Conservation (phyloP, 176 grass and related monocot species). For the Cymbopogon citratus region DNA sequence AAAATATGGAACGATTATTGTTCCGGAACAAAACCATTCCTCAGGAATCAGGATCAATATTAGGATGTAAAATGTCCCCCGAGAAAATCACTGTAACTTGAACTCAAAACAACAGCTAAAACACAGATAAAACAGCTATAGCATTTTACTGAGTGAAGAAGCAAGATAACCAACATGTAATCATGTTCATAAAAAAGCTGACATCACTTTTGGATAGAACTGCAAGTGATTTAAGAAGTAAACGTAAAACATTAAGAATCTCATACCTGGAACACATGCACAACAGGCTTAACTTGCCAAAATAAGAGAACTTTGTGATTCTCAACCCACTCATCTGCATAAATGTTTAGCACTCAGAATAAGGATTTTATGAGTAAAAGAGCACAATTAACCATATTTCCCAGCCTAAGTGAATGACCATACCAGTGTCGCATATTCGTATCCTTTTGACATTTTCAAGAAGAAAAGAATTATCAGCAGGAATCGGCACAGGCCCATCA, state of each 20-base stretch:
- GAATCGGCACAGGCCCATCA: conserved; percentile 76
- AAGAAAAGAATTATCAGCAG: conserved; percentile 70
- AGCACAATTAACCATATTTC: background rate
- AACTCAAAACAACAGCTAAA: no score
- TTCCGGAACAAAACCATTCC: no score
- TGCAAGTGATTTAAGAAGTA: background rate
- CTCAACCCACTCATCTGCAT: no score
- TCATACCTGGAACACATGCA: conserved; percentile 85
- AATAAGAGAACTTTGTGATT: conserved; percentile 75
- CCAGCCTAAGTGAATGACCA: conserved; percentile 11
- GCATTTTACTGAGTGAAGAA: background rate
- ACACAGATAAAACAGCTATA: no score
- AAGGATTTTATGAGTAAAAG: background rate
- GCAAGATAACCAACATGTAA: background rate
- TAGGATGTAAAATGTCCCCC: no score
- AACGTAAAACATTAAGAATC: background rate
- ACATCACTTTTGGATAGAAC: background rate
- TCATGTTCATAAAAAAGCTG: background rate
- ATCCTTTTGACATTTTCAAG: conserved; percentile 77
- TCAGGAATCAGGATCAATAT: no score
- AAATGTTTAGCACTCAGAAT: conserved; percentile 25
- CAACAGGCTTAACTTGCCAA: conserved; percentile 87
- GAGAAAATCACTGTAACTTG: no score
- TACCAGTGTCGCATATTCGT: conserved; percentile 85
- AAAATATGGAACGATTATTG: background rate